phyloP scores from a whole-genome alignment of 192 early-diverging fungal genomes.

The Pilaira anomala region DNA sequence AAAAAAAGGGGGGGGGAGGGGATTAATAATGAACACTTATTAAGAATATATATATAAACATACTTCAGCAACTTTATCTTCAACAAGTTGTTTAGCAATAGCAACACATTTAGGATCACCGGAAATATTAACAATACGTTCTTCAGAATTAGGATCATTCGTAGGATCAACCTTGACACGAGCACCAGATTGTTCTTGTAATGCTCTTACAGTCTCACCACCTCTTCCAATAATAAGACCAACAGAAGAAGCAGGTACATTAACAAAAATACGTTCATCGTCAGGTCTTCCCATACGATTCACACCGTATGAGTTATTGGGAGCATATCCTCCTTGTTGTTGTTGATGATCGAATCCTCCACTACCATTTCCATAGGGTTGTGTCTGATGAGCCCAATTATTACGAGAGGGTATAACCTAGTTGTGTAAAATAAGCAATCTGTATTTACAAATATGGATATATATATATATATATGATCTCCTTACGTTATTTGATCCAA shows the following conservation, averaged over 20 bases:
- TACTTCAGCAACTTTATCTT: conserved; percentile 48
- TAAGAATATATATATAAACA: background rate
- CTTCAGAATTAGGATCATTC: conserved; percentile 33
- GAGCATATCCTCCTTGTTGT: background rate
- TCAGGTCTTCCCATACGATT: conserved; percentile 11
- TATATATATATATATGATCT: too few species aligned
- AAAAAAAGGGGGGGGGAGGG: background rate
- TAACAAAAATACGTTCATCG: conserved; percentile 48
- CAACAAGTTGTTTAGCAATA: conserved; percentile 47
- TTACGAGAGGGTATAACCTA: background rate
- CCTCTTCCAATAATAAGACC: conserved; percentile 52
- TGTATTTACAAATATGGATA: too few species aligned
- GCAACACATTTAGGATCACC: conserved; percentile 44
- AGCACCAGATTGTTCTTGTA: conserved; percentile 60
- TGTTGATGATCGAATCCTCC: background rate
- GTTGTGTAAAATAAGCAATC: too few species aligned
- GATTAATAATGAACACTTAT: too few species aligned
- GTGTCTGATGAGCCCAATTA: background rate
- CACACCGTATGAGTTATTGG: background rate
- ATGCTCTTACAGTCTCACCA: conserved; percentile 58
- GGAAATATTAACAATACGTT: conserved; percentile 46
- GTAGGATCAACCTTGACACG: conserved; percentile 58
- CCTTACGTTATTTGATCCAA: conserved; percentile 5
- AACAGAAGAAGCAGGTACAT: conserved; percentile 57
- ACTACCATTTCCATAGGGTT: background rate